Evolutionary conservation across 1,284 basidiomycete species (phyloP).

Genomic region (Rhodotorula sp.): DNA sequence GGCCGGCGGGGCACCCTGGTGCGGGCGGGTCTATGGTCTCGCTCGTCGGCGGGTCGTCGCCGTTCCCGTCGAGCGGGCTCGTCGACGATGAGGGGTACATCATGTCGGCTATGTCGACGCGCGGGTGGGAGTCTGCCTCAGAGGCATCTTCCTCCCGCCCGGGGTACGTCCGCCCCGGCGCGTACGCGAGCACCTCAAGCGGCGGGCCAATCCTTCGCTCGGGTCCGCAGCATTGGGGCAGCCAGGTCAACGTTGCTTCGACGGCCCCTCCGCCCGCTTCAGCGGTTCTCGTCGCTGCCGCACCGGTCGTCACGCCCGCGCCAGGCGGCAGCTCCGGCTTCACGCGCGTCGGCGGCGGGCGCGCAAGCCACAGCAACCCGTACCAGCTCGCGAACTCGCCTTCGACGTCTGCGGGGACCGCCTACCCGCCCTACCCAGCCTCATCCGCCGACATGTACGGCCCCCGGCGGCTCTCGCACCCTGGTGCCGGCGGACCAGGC

Average conservation of each 20-base stretch:
- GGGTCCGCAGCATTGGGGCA: conserved; percentile 26
- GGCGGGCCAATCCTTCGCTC: conserved; percentile 23
- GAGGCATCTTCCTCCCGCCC: conserved; percentile 41
- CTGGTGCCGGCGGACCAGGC: conserved; percentile 9
- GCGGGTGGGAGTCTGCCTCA: conserved; percentile 53
- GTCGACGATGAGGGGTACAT: conserved; percentile 72
- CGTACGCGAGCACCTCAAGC: conserved; percentile 38
- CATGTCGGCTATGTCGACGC: conserved; percentile 66
- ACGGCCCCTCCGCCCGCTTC: conserved; percentile 10
- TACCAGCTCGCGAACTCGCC: conserved; percentile 29
- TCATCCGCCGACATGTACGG: conserved; percentile 35
- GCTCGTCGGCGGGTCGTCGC: conserved; percentile 1
- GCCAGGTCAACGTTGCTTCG: conserved; percentile 10
- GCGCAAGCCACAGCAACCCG: conserved; percentile 54
- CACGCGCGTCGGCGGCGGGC: conserved; percentile 72
- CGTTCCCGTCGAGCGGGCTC: conserved; percentile 23
- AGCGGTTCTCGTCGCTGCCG: conserved; percentile 43
- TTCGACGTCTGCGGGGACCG: neutral
- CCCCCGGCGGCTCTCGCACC: conserved; percentile 22
- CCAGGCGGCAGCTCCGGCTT: conserved; percentile 62
- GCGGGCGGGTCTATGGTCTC: conserved; percentile 6
- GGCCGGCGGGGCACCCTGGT: conserved; percentile 13
- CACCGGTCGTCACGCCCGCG: conserved; percentile 40
- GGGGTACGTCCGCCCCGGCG: conserved; percentile 32
- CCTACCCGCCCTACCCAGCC: conserved; percentile 34